These are phyloP conservation scores for Phytophthora chlamydospora DNA, from an alignment of 352 stramenopile species.

Conservation along the genomic window DNA sequence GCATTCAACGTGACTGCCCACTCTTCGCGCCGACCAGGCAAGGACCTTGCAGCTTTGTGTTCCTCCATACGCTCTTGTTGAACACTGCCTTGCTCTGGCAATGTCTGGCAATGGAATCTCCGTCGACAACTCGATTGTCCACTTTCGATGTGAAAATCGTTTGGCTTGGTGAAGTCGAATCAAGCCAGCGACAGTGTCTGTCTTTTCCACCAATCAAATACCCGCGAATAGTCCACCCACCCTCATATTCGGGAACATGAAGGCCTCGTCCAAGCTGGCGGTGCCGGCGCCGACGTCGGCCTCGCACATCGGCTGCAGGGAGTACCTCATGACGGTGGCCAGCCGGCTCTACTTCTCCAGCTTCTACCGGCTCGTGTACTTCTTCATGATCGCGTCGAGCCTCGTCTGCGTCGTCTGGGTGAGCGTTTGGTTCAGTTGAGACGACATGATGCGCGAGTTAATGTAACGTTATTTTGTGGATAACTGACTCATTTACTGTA, in stretches of 20 bases:
- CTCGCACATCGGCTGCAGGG: constrained; percentile 58
- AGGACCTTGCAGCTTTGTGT: constrained; percentile 7
- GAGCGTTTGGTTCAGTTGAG: constrained; percentile 5
- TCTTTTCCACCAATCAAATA: constrained; percentile 26
- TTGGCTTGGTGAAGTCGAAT: not conserved
- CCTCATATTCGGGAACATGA: constrained; percentile 7
- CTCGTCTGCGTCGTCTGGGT: constrained; percentile 79
- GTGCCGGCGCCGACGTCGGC: constrained; percentile 12
- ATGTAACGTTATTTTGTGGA: not conserved
- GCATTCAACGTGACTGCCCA: too few species aligned
- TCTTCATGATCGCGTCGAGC: constrained; percentile 80
- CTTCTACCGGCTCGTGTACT: constrained; percentile 79
- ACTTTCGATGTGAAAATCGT: not conserved
- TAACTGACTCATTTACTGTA: not conserved
- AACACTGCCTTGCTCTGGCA: not conserved
- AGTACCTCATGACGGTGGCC: constrained; percentile 76
- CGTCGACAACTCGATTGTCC: constrained; percentile 7
- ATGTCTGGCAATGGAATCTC: too few species aligned
- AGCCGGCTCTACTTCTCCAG: constrained; percentile 87
- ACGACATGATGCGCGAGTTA: not conserved
- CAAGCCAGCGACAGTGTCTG: constrained; percentile 6
- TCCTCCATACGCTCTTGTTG: not conserved
- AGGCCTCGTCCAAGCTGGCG: constrained; percentile 42
- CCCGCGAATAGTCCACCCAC: not conserved
- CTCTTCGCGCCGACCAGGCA: not conserved